Base-by-base conservation (phyloP, 1,284 basidiomycete species). In the Vanrija humicola region DNA sequence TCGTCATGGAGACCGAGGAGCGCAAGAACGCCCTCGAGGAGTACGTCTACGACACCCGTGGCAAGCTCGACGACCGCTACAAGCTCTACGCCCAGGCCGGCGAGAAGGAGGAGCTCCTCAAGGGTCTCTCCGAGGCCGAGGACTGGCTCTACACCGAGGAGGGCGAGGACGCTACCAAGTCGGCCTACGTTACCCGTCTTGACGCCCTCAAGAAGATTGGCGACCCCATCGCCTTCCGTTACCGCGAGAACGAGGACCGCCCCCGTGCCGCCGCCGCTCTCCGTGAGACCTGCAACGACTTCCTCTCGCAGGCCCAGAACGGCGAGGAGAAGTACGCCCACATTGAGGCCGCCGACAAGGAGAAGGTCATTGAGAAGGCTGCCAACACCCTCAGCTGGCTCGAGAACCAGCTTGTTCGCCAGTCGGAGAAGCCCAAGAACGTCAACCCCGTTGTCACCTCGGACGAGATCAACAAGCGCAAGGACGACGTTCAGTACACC, bases 1-100 rank as follows among this genome's bases (percentile, higher is more conserved):
- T 96, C 60, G 93, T 97, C 50, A 83, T 85, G 78, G 93, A 96
- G 76, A 96, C 93, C 55, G 91, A 95, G 84, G 89, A 96, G 77
- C 86, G 89, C 75, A 97, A 95, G 81, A 96, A 97, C 75, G 91
- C 92, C 15, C 85, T 97, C 23, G 93, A 97, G 79, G 93, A 96
- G 79, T 96, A 94, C 80, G 87, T 96, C 62, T 96, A 96, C 79
- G 91, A 97, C 75, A 90, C 83, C 66, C 88, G 92, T 51, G 81
- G 84, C 76, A 96, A 95, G 79, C 84, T 97, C 58, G 92, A 96
- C 38, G 88, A 88, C 56, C 84, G 87, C 52, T 94, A 87, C 70
- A 85, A 86, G 21, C 54, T 83, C 23, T 96, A 82, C 76, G 87
- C 86, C 49, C 82, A 86, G 68, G 54, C 84, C 0, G 70, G 78